Base-by-base conservation (phyloP, 176 grass and related monocot species). In the Eragrostis curvula region DNA sequence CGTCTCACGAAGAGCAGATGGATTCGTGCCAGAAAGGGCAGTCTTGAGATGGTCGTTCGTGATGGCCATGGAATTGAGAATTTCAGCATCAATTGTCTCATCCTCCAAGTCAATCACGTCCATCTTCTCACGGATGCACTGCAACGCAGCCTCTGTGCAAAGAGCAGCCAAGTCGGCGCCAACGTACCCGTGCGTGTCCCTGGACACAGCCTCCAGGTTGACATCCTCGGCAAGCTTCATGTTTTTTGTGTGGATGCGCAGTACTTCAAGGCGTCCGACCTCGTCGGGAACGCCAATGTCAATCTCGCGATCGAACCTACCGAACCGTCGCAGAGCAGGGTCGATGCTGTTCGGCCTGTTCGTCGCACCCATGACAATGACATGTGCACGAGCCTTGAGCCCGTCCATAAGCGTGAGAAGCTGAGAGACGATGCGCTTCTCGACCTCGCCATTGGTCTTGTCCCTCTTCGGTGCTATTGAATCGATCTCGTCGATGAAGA, bases 91-190 rank as follows among this genome's bases (percentile, higher is more conserved):
- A 23, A 91, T 91, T 0, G 86, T 71, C 20, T 94, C 89, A n/a
- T 91, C 89, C 58, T 94, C 92, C 1, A 91, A 45, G 43, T 94
- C 92, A 13, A 94, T 94, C 5, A 94, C 76, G 52, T 94, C 87
- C 92, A 89, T 94, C 80, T 92, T 94, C 77, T 94, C 89, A 1
- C 92, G 32, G 36, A 94, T 94, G 56, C 92, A 92, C 15, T 92
- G 92, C 8, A 94, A 56, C 0, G 84, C 89, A 0, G 92, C 87
- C 90, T 92, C 92, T 11, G 84, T 83, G 75, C 92, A 94, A 1
- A 94, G 81, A 9, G 84, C 84, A 24, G 86, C 92, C 21, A 91
- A 23, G 77, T 94, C 89, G 53, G 89, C 77, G 11, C 92, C 89
- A 1, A 91, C 89, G 51, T 87, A 94, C 5, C 89, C 83, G 61